Evolutionary conservation across 768 basidiomycete species (phyloP).

Genomic region (Rhodocollybia butyracea): DNA sequence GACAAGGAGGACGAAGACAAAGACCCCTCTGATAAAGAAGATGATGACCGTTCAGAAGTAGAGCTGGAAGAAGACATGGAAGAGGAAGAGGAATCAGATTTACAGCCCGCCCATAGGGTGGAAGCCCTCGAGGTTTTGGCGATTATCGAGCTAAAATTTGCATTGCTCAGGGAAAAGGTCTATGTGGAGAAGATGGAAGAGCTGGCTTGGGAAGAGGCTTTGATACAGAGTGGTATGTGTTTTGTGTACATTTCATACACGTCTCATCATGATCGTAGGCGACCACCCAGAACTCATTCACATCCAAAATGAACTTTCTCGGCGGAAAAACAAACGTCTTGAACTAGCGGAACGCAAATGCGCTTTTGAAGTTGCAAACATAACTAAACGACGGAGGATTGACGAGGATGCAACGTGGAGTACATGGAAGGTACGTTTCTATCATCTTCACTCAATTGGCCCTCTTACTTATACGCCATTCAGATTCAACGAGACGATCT

Average conservation of each 20-base stretch:
- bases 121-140: slow-evolving; percentile 89
- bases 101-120: slow-evolving; percentile 78
- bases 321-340: slow-evolving; percentile 76
- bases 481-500: slow-evolving; percentile 76
- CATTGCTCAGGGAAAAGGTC: slow-evolving; percentile 77
- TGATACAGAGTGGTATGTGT: slow-evolving; percentile 71
- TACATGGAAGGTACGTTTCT: slow-evolving; percentile 76
- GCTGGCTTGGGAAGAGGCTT: slow-evolving; percentile 81
- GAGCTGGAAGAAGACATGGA: slow-evolving; percentile 1
- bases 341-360: slow-evolving; percentile 77
- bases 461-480: neutral
- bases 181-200: slow-evolving; percentile 95
- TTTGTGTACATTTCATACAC: slow-evolving; percentile 3
- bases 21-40: slow-evolving; percentile 12
- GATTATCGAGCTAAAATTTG: slow-evolving; percentile 90
- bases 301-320: slow-evolving; percentile 74
- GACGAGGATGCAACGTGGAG: slow-evolving; percentile 83
- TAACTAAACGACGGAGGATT: slow-evolving; percentile 56
- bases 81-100: slow-evolving; percentile 39
- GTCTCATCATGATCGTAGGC: slow-evolving; percentile 37
- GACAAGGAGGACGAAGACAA: slow-evolving; percentile 16
- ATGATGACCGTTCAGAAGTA: slow-evolving; percentile 15
- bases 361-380: slow-evolving; percentile 61
- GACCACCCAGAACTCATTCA: slow-evolving; percentile 85
- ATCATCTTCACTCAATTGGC: slow-evolving; percentile 3